Evolutionary conservation across 441 rosid genomes (phyloP).

Genomic region (Capsella rubella): DNA sequence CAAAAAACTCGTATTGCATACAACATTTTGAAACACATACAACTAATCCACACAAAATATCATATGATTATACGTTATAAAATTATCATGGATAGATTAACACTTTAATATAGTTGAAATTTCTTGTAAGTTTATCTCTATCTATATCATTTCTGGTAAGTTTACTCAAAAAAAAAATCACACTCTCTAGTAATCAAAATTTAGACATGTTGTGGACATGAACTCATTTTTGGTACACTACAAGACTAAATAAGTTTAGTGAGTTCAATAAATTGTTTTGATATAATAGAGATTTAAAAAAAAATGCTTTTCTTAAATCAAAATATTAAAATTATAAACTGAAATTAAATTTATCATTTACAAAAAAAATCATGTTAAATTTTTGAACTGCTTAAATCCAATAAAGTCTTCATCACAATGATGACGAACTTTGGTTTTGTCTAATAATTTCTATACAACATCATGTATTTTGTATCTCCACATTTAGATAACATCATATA

Average conservation of each 20-base stretch:
- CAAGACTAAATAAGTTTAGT: neutral
- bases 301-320: neutral
- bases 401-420: slow-evolving; percentile 8
- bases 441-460: neutral
- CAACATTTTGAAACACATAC: no score
- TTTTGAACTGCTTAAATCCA: neutral
- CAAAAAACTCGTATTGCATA: no score
- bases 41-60: no score
- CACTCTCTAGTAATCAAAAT: neutral
- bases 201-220: neutral
- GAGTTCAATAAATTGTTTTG: neutral
- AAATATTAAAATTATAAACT: neutral
- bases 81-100: no score
- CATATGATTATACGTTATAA: no score
- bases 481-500: neutral
- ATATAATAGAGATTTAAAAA: neutral
- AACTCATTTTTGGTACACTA: neutral
- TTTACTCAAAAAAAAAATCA: neutral
- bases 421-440: neutral
- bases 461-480: neutral
- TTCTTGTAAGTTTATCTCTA: neutral
- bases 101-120: no score
- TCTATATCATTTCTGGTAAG: neutral
- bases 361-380: neutral
- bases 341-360: neutral